These are phyloP conservation scores for Trichothecium roseum DNA, from an alignment of 2,329 filamentous ascomycete genomes.

Conservation along the genomic window DNA sequence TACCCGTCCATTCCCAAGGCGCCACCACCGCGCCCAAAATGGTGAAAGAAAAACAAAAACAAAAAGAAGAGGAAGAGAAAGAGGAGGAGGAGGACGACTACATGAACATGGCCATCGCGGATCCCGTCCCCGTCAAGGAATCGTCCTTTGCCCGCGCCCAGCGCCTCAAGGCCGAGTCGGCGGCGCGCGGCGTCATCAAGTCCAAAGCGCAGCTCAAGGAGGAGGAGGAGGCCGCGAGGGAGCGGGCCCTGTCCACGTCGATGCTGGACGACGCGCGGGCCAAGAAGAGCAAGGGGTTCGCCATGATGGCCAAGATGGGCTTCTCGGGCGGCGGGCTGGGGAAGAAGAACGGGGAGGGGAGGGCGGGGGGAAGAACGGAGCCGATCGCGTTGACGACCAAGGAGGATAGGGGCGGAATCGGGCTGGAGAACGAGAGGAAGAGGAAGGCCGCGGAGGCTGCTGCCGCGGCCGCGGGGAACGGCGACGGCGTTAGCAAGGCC, in stretches of 20 bases:
- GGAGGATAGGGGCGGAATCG: conserved; percentile 73
- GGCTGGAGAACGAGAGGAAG: conserved; percentile 75
- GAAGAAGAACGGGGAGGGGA: conserved; percentile 27
- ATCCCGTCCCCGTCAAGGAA: conserved; percentile 45
- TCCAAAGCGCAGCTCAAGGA: conserved; percentile 78
- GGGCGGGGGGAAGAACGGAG: conserved; percentile 37
- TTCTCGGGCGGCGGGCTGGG: conserved; percentile 75
- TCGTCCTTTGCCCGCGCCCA: conserved; percentile 44
- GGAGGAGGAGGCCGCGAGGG: conserved; percentile 60
- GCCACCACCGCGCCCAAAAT: neutral
- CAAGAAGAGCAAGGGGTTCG: conserved; percentile 71
- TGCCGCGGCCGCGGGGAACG: conserved; percentile 37
- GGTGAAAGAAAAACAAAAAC: conserved; percentile 24
- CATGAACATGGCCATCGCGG: conserved; percentile 87
- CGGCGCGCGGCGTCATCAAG: conserved; percentile 56
- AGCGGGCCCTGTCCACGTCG: conserved; percentile 66
- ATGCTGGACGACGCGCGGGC: conserved; percentile 48
- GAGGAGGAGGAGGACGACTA: conserved; percentile 78
- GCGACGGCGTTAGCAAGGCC: conserved; percentile 49
- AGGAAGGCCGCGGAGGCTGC: conserved; percentile 58
- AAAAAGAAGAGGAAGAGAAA: neutral
- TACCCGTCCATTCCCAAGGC: too few relatives aligned
- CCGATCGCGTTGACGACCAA: conserved; percentile 71
- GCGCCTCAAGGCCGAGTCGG: conserved; percentile 50
- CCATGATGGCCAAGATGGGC: conserved; percentile 96